Evolutionary conservation across 2,329 filamentous ascomycete genomes (phyloP).

Genomic region (Epichloe festucae): DNA sequence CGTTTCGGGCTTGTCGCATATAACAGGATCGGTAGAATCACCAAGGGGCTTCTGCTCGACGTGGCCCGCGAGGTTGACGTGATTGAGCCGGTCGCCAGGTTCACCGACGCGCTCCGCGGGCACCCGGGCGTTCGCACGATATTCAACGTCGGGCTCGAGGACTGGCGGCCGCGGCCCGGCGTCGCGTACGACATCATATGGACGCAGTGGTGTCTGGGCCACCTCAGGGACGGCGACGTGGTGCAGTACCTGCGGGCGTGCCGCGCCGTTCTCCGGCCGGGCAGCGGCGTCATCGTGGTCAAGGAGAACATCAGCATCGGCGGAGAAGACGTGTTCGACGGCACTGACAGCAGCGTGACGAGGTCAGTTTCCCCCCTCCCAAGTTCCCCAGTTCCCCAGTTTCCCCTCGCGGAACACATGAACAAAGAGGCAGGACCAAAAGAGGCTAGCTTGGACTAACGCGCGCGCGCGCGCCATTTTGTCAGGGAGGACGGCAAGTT

Average conservation of each 20-base stretch:
- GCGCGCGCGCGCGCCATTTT: background rate
- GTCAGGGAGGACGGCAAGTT: constrained; percentile 59
- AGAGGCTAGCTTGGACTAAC: too few species aligned
- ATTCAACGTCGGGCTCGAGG: constrained; percentile 61
- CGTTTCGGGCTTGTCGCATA: background rate
- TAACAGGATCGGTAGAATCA: constrained; percentile 66
- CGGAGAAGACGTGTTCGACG: constrained; percentile 57
- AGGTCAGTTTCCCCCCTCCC: constrained; percentile 26
- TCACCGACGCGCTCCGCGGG: constrained; percentile 50
- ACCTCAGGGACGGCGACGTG: constrained; percentile 65
- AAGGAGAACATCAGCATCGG: constrained; percentile 58
- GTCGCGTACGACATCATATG: constrained; percentile 66
- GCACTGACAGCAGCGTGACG: constrained; percentile 64
- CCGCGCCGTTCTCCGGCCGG: constrained; percentile 23
- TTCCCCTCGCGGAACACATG: too few species aligned
- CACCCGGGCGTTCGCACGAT: constrained; percentile 51
- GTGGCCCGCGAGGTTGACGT: constrained; percentile 65
- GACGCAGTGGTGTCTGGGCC: constrained; percentile 82
- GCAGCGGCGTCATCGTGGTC: constrained; percentile 22
- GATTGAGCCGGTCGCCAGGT: constrained; percentile 74
- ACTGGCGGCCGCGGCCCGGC: constrained; percentile 41
- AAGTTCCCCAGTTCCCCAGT: too few species aligned
- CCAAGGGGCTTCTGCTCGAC: constrained; percentile 58
- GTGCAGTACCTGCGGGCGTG: constrained; percentile 53
- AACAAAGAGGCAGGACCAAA: too few species aligned